Base-by-base conservation (phyloP, 2,329 filamentous ascomycete genomes). In the Penicillium sp. region DNA sequence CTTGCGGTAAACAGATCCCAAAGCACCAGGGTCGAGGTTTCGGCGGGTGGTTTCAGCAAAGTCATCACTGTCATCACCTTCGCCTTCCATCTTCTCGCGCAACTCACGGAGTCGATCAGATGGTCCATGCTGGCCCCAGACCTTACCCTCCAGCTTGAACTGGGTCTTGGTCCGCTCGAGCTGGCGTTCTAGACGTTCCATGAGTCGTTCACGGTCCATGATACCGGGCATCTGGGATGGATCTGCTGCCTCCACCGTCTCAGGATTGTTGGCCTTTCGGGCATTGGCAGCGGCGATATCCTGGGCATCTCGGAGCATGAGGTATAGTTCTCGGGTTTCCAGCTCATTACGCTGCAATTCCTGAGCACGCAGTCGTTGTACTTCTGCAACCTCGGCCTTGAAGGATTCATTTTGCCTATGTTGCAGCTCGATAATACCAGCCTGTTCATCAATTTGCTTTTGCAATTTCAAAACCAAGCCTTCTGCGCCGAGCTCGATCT, bases 251-350 rank as follows among this genome's bases (percentile, higher is more conserved):
- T 86, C 82, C 10, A 44, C 57, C 4, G 47, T 27, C 8, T 60
- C 50, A 5, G 55, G 50, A 40, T 79, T 79, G 39, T 56, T 60
- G n/a, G 45, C 49, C 65, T 84, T 86, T 70, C 85, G 82, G n/a
- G 91, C 90, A 67, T 91, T 90, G 4, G 93, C 92, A 25, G 92
- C 92, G 45, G 93, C 93, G 64, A 97, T 91, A 69, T 99, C 93
- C 75, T 97, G 93, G 38, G 94, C 93, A 75, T 99, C 94, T 60
- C 93, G 87, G 62, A 99, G 87, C 94, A 99, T 99, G 55, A 99
- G 88, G 75, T 97, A 99, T 23, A 99, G 79, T 76, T 99, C 94
- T 78, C 94, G 84, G 2, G 93, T 97, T 77, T 99, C 94, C 31
- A 99, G 80, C 76, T 99, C 94, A 69, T 96, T 96, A 51, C 94